These are phyloP conservation scores for Hordeum vulgare DNA, from an alignment of 176 grass and related monocot species.

Conservation along the genomic window MorexV3_pseudomolecules_assembly NC_058524.1:91004444-91004943, in stretches of 20 bases:
- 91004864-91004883: not conserved
- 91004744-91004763: not conserved
- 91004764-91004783: not conserved
- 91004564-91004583: not conserved
- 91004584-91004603: not conserved
- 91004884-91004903: not conserved
- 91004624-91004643: not conserved
- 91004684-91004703: slow-evolving; percentile 3
- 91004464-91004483: not conserved
- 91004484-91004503: too few species aligned
- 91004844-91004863: not conserved
- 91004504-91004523: not conserved
- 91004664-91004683: slow-evolving; percentile 19
- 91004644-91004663: not conserved
- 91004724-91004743: not conserved
- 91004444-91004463: too few species aligned
- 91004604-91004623: not conserved
- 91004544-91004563: not conserved
- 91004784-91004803: not conserved
- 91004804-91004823: too few species aligned
- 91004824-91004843: not conserved
- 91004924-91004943: not conserved
- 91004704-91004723: not conserved
- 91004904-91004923: not conserved
- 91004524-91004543: not conserved